These are phyloP conservation scores for Quercus suber DNA, from an alignment of 306 rosid species.

Conservation along the genomic window DNA sequence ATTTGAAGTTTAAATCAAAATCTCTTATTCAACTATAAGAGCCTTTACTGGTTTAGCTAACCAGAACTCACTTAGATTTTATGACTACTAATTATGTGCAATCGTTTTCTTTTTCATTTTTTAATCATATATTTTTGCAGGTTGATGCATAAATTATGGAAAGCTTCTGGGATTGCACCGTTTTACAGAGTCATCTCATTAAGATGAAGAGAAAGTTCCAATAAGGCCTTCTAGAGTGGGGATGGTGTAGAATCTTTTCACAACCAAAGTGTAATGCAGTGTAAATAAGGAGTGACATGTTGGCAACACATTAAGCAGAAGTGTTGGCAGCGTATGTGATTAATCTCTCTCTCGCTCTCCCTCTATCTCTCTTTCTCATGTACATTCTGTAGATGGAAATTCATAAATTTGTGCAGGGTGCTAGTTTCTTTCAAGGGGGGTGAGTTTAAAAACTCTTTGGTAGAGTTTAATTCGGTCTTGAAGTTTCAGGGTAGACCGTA, in stretches of 20 bases:
- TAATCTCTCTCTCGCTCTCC: neutral
- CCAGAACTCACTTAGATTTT: no score
- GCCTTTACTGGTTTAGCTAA: no score
- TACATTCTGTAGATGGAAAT: conserved; percentile 42
- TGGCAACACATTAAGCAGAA: conserved; percentile 21
- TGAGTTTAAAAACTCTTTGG: conserved; percentile 14
- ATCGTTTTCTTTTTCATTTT: no score
- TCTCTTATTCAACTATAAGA: no score
- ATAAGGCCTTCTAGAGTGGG: neutral
- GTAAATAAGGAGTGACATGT: conserved; percentile 21
- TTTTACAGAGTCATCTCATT: conserved; percentile 8
- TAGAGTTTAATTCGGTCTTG: conserved; percentile 22
- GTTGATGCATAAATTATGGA: conserved; percentile 15
- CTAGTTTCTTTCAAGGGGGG: conserved; percentile 9
- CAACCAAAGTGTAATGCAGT: conserved; percentile 2
- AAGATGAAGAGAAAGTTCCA: neutral
- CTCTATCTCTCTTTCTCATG: conserved; percentile 20
- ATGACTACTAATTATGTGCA: no score
- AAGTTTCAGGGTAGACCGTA: conserved; percentile 33
- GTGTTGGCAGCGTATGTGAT: conserved; percentile 10
- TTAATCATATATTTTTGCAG: conserved; percentile 7
- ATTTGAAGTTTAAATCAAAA: no score
- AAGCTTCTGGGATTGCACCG: neutral
- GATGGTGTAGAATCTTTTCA: neutral
- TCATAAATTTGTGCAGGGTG: conserved; percentile 30